These are phyloP conservation scores for Solanum habrochaites DNA, from an alignment of 257 asterid species.

Conservation along the genomic window DNA sequence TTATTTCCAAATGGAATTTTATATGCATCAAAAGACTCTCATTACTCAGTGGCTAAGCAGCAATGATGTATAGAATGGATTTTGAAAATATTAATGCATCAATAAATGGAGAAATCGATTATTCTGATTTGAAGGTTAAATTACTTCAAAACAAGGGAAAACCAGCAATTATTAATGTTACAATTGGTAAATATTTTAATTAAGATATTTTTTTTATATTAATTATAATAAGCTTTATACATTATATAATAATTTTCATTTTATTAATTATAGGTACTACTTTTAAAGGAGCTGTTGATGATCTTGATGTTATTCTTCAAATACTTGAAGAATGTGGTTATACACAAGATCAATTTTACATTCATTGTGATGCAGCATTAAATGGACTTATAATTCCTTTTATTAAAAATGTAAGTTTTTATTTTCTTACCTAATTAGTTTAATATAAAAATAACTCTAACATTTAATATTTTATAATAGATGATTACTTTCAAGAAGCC, in stretches of 20 bases:
- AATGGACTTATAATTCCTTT: constrained; percentile 23
- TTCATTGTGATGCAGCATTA: constrained; percentile 27
- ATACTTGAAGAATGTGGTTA: constrained; percentile 14
- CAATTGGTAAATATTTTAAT: constrained; percentile 4
- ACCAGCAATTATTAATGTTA: constrained; percentile 11
- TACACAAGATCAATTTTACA: constrained; percentile 14
- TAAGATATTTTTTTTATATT: background rate
- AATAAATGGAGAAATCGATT: constrained; percentile 8
- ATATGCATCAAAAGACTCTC: constrained; percentile 12
- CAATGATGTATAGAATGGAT: constrained; percentile 9
- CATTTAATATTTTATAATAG: background rate
- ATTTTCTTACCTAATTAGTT: background rate
- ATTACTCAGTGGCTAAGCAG: constrained; percentile 12
- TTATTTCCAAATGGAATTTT: constrained; percentile 2
- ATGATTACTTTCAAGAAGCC: constrained; percentile 13
- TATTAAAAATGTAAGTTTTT: constrained; percentile 1
- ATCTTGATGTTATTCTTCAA: constrained; percentile 19
- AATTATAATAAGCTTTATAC: background rate
- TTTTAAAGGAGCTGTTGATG: constrained; percentile 28
- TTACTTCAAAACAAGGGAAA: constrained; percentile 4
- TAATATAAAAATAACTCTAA: background rate
- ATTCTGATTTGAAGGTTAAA: constrained; percentile 4
- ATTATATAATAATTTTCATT: background rate
- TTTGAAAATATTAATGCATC: background rate
- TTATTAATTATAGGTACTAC: constrained; percentile 20